These are phyloP conservation scores for Letharia lupina DNA, from an alignment of 495 filamentous ascomycete species.

Conservation along the genomic window DNA sequence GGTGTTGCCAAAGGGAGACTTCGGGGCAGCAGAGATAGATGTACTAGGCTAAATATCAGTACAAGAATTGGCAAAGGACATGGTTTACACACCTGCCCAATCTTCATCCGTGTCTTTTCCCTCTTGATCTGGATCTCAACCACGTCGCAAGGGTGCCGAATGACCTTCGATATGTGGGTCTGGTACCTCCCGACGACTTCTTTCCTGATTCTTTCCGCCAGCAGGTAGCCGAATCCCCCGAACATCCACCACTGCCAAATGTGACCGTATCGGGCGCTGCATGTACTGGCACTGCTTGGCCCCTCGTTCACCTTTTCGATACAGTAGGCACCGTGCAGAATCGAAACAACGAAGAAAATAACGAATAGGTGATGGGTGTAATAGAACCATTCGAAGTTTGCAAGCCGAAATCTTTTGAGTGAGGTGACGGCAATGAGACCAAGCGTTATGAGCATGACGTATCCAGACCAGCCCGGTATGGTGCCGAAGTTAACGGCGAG, in stretches of 20 bases:
- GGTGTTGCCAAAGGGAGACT: conserved; percentile 71
- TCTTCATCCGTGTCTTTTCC: conserved; percentile 63
- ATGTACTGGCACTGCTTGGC: conserved; percentile 52
- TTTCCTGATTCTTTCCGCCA: conserved; percentile 58
- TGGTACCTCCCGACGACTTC: conserved; percentile 64
- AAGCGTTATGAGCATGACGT: conserved; percentile 63
- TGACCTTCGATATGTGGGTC: conserved; percentile 73
- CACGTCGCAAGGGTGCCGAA: conserved; percentile 75
- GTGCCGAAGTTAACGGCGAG: conserved; percentile 60
- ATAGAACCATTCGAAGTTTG: conserved; percentile 74
- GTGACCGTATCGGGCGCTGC: conserved; percentile 44
- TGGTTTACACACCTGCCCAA: conserved; percentile 47
- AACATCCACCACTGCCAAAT: conserved; percentile 80
- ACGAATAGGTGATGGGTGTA: conserved; percentile 72
- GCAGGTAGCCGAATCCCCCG: conserved; percentile 62
- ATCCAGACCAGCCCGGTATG: conserved; percentile 71
- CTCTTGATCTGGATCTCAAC: conserved; percentile 84
- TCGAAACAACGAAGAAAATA: conserved; percentile 75
- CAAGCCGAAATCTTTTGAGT: conserved; percentile 56
- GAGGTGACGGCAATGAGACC: conserved; percentile 63
- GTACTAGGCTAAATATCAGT: conserved; percentile 38
- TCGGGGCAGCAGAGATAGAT: conserved; percentile 77
- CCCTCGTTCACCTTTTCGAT: conserved; percentile 71
- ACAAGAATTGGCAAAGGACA: background rate
- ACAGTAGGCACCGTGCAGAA: conserved; percentile 70